Conservation (phyloP, 805 yeast species). For the Pichia heedii region DNA sequence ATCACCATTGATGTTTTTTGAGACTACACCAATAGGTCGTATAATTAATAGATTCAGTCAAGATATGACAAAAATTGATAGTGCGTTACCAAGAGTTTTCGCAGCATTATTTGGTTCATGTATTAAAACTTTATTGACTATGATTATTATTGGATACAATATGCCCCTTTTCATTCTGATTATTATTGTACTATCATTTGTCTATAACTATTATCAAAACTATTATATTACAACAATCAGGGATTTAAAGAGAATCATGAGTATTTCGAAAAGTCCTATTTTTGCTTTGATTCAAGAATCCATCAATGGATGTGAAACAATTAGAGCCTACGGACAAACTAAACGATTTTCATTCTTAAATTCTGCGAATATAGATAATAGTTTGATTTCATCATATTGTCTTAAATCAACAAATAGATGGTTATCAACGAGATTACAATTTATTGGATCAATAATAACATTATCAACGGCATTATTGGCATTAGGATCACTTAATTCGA, state of each 20-base stretch:
- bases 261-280: slow-evolving; percentile 65
- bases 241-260: slow-evolving; percentile 67
- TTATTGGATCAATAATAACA: slow-evolving; percentile 49
- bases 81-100: slow-evolving; percentile 45
- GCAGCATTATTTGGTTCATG: slow-evolving; percentile 36
- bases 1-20: slow-evolving; percentile 61
- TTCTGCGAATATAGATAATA: slow-evolving; percentile 39
- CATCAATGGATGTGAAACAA: slow-evolving; percentile 65
- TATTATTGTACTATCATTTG: slow-evolving; percentile 36
- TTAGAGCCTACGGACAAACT: slow-evolving; percentile 65
- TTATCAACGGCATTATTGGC: slow-evolving; percentile 43
- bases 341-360: slow-evolving; percentile 54
- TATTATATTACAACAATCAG: slow-evolving; percentile 64
- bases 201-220: slow-evolving; percentile 63
- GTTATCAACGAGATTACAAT: slow-evolving; percentile 53
- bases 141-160: slow-evolving; percentile 41
- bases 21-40: slow-evolving; percentile 61
- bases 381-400: slow-evolving; percentile 39
- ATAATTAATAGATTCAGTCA: slow-evolving; percentile 56
- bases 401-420: slow-evolving; percentile 53
- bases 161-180: slow-evolving; percentile 48
- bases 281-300: slow-evolving; percentile 80
- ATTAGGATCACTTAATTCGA: slow-evolving; percentile 29
- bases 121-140: slow-evolving; percentile 39
- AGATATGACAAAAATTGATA: slow-evolving; percentile 52